Base-by-base conservation (phyloP, 2,329 filamentous ascomycete species). In the Xylariaceae sp. region DNA sequence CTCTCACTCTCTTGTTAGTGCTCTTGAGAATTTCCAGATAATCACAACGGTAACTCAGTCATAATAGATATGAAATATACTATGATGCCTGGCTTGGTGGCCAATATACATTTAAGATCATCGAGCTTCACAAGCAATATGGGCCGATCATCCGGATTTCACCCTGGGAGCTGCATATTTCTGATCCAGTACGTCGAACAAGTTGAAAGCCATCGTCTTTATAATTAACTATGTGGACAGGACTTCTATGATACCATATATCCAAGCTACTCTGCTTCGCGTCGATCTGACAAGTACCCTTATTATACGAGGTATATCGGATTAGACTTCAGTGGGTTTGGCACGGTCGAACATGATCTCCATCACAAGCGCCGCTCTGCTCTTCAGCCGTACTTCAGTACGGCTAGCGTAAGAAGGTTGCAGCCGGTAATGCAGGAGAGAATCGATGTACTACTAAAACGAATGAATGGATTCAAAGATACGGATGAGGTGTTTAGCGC, bases 181-280 rank as follows among this genome's bases (percentile, higher is more conserved):
- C 37, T 13, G 51, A 50, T 27, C 51, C 46, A 24, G 44, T 42
- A 43, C 10, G 43, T 48, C 20, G n/a, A n/a, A n/a, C 20, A 11
- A 33, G 6, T 39, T 23, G 16, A 39, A 7, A 39, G 4, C 6
- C 36, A 15, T 39, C 6, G 10, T 15, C 7, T 23, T 16, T 23
- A 20, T 23, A 9, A 16, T 7, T 23, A 16, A 8, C 20, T 11
- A 39, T 23, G 4, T 39, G 6, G 10, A 43, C 30, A 53, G 51
- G 51, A 54, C 24, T 54, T 54, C 45, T 54, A 50, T 8, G 44
- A 49, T 8, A 50, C 37, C 24, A 30, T 54, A 30, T 54, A 54
- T 30, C 23, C 45, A 10, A 37, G 51, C 9, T 29, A 32, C 43
- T 29, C 45, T 23, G 8, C 33, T 29, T 20, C 45, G 8, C 51